Conservation (phyloP, 805 yeast species). For the Kuraishia molischiana region DNA sequence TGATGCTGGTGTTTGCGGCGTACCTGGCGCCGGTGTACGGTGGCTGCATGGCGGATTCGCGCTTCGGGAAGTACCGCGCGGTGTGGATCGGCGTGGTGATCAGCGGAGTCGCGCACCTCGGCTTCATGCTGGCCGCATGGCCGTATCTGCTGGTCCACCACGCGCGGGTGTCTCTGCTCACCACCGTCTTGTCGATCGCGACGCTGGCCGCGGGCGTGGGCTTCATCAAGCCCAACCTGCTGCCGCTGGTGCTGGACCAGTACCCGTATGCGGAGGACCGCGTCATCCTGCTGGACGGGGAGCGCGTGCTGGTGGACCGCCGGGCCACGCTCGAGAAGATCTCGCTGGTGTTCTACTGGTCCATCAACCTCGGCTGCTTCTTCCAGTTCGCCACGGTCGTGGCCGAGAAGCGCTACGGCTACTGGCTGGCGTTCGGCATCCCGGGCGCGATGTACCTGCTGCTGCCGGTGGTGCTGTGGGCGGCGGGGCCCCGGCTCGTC, state of each 20-base stretch:
- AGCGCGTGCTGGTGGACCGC: constrained; percentile 48
- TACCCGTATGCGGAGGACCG: constrained; percentile 51
- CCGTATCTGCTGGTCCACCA: constrained; percentile 27
- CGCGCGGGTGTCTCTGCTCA: constrained; percentile 27
- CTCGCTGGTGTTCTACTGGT: constrained; percentile 41
- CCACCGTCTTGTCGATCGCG: constrained; percentile 29
- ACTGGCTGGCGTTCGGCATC: constrained; percentile 43
- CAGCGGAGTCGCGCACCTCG: constrained; percentile 36
- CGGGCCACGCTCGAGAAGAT: constrained; percentile 28
- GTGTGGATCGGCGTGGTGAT: constrained; percentile 38
- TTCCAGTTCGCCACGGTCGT: constrained; percentile 42
- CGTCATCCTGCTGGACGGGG: constrained; percentile 51
- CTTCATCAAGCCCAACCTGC: constrained; percentile 42
- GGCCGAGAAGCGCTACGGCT: constrained; percentile 40
- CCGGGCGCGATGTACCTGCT: constrained; percentile 47
- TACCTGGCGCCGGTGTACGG: constrained; percentile 42
- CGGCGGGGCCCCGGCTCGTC: neutral
- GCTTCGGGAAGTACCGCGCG: constrained; percentile 34
- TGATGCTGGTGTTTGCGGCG: constrained; percentile 36
- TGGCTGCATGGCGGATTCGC: constrained; percentile 42
- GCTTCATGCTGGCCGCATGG: constrained; percentile 38
- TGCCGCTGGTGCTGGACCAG: constrained; percentile 47
- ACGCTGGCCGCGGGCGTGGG: constrained; percentile 38
- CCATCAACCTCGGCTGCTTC: constrained; percentile 46
- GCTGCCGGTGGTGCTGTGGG: constrained; percentile 37